These are phyloP conservation scores for Biscogniauxia marginata DNA, from an alignment of 2,329 filamentous ascomycete species.

Conservation along the genomic window DNA sequence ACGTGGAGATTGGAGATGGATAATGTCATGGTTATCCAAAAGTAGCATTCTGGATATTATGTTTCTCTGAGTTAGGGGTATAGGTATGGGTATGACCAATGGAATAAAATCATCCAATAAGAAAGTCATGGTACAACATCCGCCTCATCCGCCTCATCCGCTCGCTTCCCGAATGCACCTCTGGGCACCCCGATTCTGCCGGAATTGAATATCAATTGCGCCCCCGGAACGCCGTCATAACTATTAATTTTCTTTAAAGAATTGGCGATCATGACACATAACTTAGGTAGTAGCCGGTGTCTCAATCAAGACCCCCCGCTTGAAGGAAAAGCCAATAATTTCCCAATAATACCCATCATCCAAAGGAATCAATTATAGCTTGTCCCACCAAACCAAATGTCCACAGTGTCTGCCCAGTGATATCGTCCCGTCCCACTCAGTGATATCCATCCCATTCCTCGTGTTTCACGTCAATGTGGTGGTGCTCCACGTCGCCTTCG, in stretches of 20 bases:
- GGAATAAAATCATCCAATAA: neutral
- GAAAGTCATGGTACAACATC: neutral
- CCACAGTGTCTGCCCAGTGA: neutral
- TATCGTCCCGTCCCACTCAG: conserved; percentile 41
- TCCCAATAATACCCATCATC: neutral
- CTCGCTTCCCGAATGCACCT: too few species aligned
- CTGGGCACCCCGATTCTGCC: too few species aligned
- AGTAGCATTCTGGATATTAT: neutral
- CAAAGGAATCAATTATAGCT: neutral
- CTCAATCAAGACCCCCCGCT: neutral
- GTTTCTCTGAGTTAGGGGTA: neutral
- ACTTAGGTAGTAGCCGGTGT: neutral
- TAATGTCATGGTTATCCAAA: neutral
- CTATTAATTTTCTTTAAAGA: neutral
- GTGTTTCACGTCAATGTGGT: conserved; percentile 34
- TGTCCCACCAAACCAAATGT: neutral
- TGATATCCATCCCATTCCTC: conserved; percentile 43
- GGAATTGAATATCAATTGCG: neutral
- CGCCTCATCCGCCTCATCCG: neutral
- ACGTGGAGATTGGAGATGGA: neutral
- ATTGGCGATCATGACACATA: neutral
- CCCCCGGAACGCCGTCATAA: neutral
- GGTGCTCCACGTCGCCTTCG: conserved; percentile 25
- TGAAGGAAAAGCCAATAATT: too few species aligned
- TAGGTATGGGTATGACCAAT: neutral